These are phyloP conservation scores for Fraxinus albicans DNA, from an alignment of 305 asterid species.

Conservation along the genomic window DNA sequence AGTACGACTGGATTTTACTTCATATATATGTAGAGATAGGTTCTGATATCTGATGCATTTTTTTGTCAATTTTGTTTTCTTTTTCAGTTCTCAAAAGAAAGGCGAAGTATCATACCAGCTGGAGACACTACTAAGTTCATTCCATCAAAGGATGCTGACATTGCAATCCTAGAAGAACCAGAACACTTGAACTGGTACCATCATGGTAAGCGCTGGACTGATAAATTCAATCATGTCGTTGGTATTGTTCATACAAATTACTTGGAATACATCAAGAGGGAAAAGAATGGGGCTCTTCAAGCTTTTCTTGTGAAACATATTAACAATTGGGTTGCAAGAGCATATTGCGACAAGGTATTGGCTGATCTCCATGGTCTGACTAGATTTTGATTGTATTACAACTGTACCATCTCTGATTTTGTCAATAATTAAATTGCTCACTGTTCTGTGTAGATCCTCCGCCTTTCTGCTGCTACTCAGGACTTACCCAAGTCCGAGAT, in stretches of 20 bases:
- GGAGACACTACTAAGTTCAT: slow-evolving; percentile 94
- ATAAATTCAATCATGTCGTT: slow-evolving; percentile 95
- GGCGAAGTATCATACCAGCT: slow-evolving; percentile 93
- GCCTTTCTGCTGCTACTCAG: slow-evolving; percentile 98
- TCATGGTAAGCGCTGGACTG: slow-evolving; percentile 98
- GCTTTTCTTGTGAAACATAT: slow-evolving; percentile 93
- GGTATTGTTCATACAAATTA: slow-evolving; percentile 96
- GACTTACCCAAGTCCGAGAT: slow-evolving; percentile 80
- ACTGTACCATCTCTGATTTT: background rate
- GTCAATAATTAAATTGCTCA: slow-evolving; percentile 7
- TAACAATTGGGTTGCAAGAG: slow-evolving; percentile 90
- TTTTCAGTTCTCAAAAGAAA: slow-evolving; percentile 71
- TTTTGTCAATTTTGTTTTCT: slow-evolving; percentile 11
- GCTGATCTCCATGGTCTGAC: background rate
- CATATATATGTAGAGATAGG: slow-evolving; percentile 7
- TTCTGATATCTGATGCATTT: slow-evolving; percentile 22
- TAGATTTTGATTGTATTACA: background rate
- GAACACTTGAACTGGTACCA: slow-evolving; percentile 99
- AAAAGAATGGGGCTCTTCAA: slow-evolving; percentile 92
- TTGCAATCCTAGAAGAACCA: slow-evolving; percentile 97
- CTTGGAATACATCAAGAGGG: slow-evolving; percentile 98
- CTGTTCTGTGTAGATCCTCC: slow-evolving; percentile 67
- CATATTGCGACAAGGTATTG: slow-evolving; percentile 87
- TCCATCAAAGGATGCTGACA: slow-evolving; percentile 90
- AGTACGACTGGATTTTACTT: background rate